Evolutionary conservation across 768 basidiomycete species (phyloP), one percentile per base, ranked within the genome.

Genomic region (Saitozyma sp.): DNA sequence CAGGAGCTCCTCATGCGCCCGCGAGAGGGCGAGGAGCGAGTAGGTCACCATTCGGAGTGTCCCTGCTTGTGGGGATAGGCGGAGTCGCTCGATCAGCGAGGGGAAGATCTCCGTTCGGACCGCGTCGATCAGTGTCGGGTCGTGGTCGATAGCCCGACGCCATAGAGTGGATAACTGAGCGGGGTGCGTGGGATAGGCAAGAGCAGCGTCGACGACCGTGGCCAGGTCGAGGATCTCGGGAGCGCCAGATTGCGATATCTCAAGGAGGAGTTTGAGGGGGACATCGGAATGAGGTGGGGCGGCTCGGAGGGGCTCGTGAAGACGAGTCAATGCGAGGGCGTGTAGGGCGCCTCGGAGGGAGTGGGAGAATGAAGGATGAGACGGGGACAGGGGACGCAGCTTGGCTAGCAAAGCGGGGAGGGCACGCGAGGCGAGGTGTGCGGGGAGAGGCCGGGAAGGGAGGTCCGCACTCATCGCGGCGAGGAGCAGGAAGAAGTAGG

Each of bases 1-100:
- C 6, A 72, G 56, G 5, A 75, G 39, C 29, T 68, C 68, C 45
- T 72, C 71, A 51, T 75, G 74, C 11, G 70, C 58, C 20, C 74
- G 58, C 17, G 64, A 50, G 4, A 72, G 8, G 9, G 29, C 6
- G 41, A 66, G 51, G 43, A 77, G 64, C 45, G 45, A 13, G 45
- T 46, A 17, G 3, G 45, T 17, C 13, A 46, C 11, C 45, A 46
- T 17, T 11, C 11, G 45, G 13, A 46, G 1, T 2, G 45, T 13
- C 45, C n/a, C n/a, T 11, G 13, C n/a, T 11, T 2, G 6, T 1
- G 45, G 45, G 2, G 45, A 46, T 11, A 46, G 45, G 3, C 51
- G 51, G 11, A 38, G 38, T 52, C 51, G 51, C 38, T 52, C 51
- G 13, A 52, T 52, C 38, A 52, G 13, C 13, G 11, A 11, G 19